Conservation (phyloP, 495 filamentous ascomycete genomes). For the Cryomyces minteri region DNA sequence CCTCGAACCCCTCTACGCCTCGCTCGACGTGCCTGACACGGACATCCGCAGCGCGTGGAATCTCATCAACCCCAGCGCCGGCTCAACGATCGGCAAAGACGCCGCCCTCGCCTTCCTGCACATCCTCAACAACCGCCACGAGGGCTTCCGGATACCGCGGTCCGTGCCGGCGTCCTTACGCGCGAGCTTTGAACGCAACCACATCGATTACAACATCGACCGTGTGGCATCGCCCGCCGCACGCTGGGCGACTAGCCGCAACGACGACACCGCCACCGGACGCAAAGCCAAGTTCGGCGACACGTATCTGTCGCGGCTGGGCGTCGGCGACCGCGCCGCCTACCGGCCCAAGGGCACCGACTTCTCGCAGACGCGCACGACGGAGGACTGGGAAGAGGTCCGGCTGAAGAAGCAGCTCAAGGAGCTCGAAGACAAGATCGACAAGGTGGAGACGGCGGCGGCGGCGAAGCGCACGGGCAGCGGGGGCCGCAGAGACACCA, state of each 20-base stretch:
- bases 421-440: constrained; percentile 71
- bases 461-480: constrained; percentile 25
- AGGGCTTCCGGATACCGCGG: constrained; percentile 85
- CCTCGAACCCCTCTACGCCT: constrained; percentile 70
- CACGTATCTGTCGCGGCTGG: constrained; percentile 80
- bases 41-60: constrained; percentile 93
- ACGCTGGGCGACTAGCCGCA: constrained; percentile 46
- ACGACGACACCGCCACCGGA: constrained; percentile 60
- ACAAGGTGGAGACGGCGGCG: constrained; percentile 51
- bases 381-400: constrained; percentile 92
- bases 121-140: constrained; percentile 85
- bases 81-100: constrained; percentile 74
- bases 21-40: constrained; percentile 87
- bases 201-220: constrained; percentile 90
- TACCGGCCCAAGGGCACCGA: constrained; percentile 65
- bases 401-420: constrained; percentile 76
- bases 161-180: constrained; percentile 81
- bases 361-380: constrained; percentile 46
- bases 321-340: constrained; percentile 57
- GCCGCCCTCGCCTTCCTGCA: constrained; percentile 87
- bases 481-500: constrained; percentile 37
- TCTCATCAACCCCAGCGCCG: constrained; percentile 75
- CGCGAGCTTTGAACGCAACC: constrained; percentile 77
- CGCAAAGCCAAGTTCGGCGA: constrained; percentile 93
- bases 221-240: constrained; percentile 33